Conservation (phyloP, 2,329 filamentous ascomycete species). For the Daldinia sp. region DNA sequence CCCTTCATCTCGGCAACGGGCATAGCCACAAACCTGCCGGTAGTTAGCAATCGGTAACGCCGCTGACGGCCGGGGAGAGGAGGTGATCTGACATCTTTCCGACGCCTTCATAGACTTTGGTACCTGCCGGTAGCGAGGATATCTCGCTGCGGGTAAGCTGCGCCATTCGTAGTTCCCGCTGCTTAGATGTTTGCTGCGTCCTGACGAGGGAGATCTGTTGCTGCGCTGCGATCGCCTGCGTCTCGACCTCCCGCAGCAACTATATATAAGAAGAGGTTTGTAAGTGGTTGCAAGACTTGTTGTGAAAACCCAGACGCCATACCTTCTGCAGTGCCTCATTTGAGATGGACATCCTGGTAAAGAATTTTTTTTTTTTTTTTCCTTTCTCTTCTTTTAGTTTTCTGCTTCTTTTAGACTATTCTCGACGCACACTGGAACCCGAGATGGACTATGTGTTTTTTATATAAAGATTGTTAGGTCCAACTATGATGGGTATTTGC, state of each 20-base stretch:
- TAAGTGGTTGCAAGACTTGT: constrained; percentile 16
- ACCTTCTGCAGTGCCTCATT: constrained; percentile 97
- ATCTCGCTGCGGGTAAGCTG: constrained; percentile 90
- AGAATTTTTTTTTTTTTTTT: constrained; percentile 17
- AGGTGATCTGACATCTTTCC: constrained; percentile 85
- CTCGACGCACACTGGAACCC: background rate
- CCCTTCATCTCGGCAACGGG: constrained; percentile 79
- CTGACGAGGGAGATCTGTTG: constrained; percentile 91
- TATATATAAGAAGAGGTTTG: constrained; percentile 54
- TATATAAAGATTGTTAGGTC: background rate
- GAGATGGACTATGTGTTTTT: background rate
- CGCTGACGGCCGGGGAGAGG: background rate
- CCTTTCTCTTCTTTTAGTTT: constrained; percentile 5
- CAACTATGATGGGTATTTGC: background rate
- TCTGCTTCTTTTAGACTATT: constrained; percentile 13
- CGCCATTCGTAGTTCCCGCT: constrained; percentile 88
- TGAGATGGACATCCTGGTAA: constrained; percentile 81
- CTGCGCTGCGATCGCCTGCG: constrained; percentile 86
- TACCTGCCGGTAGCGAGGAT: constrained; percentile 77
- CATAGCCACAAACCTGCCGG: constrained; percentile 84
- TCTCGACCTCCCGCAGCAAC: constrained; percentile 94
- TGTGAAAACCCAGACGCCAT: constrained; percentile 31
- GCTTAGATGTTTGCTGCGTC: constrained; percentile 85
- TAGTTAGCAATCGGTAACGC: constrained; percentile 13
- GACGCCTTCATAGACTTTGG: constrained; percentile 91